These are phyloP conservation scores for Candida piceae DNA, from an alignment of 805 yeast species.

Conservation along the genomic window DNA sequence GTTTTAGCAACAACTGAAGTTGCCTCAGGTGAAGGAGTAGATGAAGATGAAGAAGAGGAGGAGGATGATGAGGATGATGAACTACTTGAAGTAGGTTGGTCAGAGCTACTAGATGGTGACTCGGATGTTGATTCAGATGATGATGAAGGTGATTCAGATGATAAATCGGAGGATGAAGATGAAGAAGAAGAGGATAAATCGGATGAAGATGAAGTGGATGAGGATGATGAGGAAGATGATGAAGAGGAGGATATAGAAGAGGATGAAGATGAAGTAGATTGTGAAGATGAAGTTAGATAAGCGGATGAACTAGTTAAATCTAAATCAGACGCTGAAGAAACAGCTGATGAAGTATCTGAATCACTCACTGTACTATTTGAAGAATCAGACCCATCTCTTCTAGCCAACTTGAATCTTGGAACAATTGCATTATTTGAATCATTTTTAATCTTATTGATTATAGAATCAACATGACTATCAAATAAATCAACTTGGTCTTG, in stretches of 20 bases:
- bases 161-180: conserved; percentile 3
- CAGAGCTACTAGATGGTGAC: too few relatives aligned
- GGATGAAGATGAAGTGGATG: conserved; percentile 4
- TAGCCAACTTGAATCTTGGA: conserved; percentile 24
- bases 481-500: conserved; percentile 5
- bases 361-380: conserved; percentile 5
- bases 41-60: conserved; percentile 2
- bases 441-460: conserved; percentile 20
- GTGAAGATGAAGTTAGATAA: conserved; percentile 2
- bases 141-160: neutral
- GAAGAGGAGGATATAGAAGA: conserved; percentile 1
- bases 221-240: conserved; percentile 3
- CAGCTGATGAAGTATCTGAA: conserved; percentile 4
- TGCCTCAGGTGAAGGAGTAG: conserved; percentile 14
- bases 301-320: conserved; percentile 3
- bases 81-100: too few relatives aligned
- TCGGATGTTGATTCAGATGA: neutral
- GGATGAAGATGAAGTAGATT: conserved; percentile 4
- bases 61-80: neutral
- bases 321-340: conserved; percentile 5
- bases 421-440: conserved; percentile 23
- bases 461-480: conserved; percentile 13
- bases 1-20: too few relatives aligned
- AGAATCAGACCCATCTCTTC: conserved; percentile 10
- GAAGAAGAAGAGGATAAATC: conserved; percentile 1